Base-by-base conservation (phyloP, 1,139 yeast species). In the Sugiyamaella sp. region DNA sequence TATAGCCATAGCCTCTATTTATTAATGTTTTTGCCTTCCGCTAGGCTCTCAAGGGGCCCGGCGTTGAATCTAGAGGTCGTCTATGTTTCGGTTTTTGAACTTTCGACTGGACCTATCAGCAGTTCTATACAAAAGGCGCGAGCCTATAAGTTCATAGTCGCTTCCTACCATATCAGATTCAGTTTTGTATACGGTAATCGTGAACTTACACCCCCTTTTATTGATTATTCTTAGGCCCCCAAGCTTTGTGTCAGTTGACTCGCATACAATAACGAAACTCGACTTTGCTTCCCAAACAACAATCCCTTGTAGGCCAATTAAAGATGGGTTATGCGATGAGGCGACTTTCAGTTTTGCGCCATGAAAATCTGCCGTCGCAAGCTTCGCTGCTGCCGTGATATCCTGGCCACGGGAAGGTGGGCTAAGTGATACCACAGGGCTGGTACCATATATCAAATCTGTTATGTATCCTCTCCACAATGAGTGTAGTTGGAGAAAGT, bases 211-310 rank as follows among this genome's bases (percentile, higher is more conserved):
- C 1, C 86, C 86, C 52, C 75, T 75, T 64, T 87, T 87, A 32
- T 86, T 84, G 12, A 66, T 52, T n/a, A 64, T 57, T 44, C 61
- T 55, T 29, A 66, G 54, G 49, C 60, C 70, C 0, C 57, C 54
- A 16, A 44, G 40, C 1, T 20, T 42, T 22, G 27, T 27, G 20
- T 43, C 29, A n/a, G 38, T 12, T 9, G 41, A 33, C 16, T 44
- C 48, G 33, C 52, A 55, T 25, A 86, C 82, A 47, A 91, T 63
- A 2, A 89, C 80, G 64, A 89, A 86, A 53, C 81, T 80, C 62
- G 85, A 82, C 66, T 88, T 91, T 5, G 93, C 81, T 66, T 93
- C 99, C 86, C 95, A 88, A 0, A 89, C 74, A 1, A 91, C 89
- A 4, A 91, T 86, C 0, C 99, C 99, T 40, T 76, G 63, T 16